phyloP scores from a whole-genome alignment of 495 filamentous ascomycete species.

The Haplographium delicatum region DNA sequence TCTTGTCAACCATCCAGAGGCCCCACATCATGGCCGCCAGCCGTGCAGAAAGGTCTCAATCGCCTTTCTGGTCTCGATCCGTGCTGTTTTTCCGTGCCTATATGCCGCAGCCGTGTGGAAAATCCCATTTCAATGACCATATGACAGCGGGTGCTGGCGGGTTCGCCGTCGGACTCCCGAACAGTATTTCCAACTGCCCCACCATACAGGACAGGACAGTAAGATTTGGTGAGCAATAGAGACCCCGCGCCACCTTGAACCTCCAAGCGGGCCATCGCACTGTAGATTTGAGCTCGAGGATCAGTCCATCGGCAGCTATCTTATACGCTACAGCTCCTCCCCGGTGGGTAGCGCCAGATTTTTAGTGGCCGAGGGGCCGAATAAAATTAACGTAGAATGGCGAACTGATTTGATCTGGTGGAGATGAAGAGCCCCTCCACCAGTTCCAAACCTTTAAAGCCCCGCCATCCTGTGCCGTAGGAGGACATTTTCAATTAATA shows the following conservation, averaged over 20 bases:
- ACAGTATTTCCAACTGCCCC: background rate
- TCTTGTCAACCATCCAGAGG: background rate
- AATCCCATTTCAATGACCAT: too few species aligned
- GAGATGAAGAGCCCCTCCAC: too few species aligned
- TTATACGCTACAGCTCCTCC: slow-evolving; percentile 7
- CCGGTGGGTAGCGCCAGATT: background rate
- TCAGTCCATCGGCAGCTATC: slow-evolving; percentile 11
- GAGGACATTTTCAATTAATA: too few species aligned
- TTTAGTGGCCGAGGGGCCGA: background rate
- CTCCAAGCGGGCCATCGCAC: background rate
- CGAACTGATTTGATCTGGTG: background rate
- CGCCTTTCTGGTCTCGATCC: too few species aligned
- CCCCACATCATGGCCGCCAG: background rate
- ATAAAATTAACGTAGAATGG: background rate
- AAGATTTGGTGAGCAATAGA: background rate
- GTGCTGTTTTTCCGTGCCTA: background rate
- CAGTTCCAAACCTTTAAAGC: too few species aligned
- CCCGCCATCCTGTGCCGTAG: too few species aligned
- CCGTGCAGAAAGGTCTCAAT: too few species aligned
- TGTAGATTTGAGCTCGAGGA: background rate
- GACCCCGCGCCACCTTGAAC: background rate
- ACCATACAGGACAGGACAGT: background rate
- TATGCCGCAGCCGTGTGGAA: background rate
- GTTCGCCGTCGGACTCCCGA: too few species aligned
- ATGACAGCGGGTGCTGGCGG: background rate